Evolutionary conservation across 164 flowering plant species (phyloP).

Genomic region (Chimonanthus salicifolius): DNA sequence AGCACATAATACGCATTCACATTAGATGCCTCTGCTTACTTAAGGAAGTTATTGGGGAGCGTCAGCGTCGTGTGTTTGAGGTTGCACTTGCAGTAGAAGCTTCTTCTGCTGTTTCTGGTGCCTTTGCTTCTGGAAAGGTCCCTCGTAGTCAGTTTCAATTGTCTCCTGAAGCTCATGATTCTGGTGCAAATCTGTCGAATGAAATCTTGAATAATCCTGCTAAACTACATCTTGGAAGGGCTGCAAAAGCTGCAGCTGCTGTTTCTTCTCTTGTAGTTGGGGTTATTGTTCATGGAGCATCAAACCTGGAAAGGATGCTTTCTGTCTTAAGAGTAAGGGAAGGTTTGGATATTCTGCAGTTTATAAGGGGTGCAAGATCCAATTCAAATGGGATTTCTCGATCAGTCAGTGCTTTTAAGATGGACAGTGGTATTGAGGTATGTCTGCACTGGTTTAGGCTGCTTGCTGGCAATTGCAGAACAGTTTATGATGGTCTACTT

Average conservation of each 20-base stretch:
- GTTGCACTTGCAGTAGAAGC: conserved; percentile 91
- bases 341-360: conserved; percentile 75
- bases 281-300: conserved; percentile 72
- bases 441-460: conserved; percentile 90
- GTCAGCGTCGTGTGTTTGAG: conserved; percentile 88
- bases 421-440: conserved; percentile 64
- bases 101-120: conserved; percentile 61
- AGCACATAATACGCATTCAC: conserved; percentile 58
- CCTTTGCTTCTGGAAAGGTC: conserved; percentile 61
- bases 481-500: conserved; percentile 78
- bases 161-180: conserved; percentile 73
- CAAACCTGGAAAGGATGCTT: conserved; percentile 85
- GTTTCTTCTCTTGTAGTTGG: conserved; percentile 86
- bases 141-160: conserved; percentile 68
- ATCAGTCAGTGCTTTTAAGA: conserved; percentile 46
- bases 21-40: conserved; percentile 68
- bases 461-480: conserved; percentile 85
- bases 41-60: conserved; percentile 95
- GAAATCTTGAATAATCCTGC: conserved; percentile 43
- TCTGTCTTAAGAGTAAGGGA: conserved; percentile 75
- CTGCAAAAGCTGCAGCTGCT: conserved; percentile 65
- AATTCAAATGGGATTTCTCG: conserved; percentile 82
- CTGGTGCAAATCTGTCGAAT: conserved; percentile 42
- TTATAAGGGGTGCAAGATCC: conserved; percentile 56
- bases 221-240: conserved; percentile 43